Evolutionary conservation across 352 stramenopile genomes (phyloP).

Genomic region (Pythium sp.): DNA sequence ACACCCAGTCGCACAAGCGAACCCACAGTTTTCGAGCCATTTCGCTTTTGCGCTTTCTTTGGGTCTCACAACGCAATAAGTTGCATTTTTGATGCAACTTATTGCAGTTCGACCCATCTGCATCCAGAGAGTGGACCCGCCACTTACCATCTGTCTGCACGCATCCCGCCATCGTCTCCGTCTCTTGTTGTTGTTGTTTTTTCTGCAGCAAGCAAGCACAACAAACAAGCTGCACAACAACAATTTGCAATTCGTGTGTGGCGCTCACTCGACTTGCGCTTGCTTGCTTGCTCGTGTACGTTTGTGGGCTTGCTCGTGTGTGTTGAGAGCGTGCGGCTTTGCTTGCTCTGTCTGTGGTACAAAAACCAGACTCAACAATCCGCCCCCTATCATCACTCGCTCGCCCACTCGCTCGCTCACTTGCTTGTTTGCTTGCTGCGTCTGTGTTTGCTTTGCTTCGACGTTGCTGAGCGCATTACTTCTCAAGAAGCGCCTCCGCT

Average conservation of each 20-base stretch:
- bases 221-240: background rate
- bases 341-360: background rate
- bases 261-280: background rate
- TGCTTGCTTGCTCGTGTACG: background rate
- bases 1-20: background rate
- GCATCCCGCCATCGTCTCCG: background rate
- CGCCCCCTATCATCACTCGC: background rate
- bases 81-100: background rate
- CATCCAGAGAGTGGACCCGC: background rate
- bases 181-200: background rate
- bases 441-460: background rate
- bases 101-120: background rate
- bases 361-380: background rate
- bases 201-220: background rate
- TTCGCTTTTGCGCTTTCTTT: background rate
- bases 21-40: background rate
- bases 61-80: background rate
- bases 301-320: background rate
- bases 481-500: background rate
- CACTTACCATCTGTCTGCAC: background rate
- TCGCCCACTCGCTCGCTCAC: background rate
- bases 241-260: background rate
- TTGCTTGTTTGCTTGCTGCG: background rate
- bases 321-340: background rate
- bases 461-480: background rate